Evolutionary conservation across 306 rosid species (phyloP), one percentile per base, ranked within the genome.

Genomic region (Cyamopsis tetragonoloba): DNA sequence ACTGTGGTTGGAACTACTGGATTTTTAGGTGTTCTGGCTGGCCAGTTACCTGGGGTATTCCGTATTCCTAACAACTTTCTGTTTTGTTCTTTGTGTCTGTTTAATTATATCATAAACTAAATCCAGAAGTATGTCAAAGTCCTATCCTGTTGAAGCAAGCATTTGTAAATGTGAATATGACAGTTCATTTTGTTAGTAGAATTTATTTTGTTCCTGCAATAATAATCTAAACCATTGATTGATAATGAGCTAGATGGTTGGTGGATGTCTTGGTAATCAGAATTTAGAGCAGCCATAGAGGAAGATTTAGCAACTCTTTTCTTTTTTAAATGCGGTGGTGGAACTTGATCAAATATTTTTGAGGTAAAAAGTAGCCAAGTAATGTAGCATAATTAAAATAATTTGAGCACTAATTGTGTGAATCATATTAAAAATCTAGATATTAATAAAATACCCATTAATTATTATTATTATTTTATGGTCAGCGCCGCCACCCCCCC

Each of bases 11-110:
- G 98, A 34, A 81, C 91, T 49, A 84, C 97, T 4, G 91, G 98
- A 67, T 86, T 89, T 82, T 79, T 89, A 22, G 98, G 68, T 54
- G 67, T 88, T 83, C 79, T 93, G 61, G 88, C 97, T 39, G 96
- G 96, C 61, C 98, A 89, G 74, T 95, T 89, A 84, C 97, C 98
- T 42, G 97, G 98, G 98, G 97, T 93, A 89, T 69, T 31, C 51
- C 39, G 97, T 93, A 89, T 69, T 31, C 51, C 39, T 51, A 26
- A 4, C 65, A 65, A 49, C 32, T 62, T 58, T 61, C 60, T 50
- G 8, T 55, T 68, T 75, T 70, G 22, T 38, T 77, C 7, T 48
- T 43, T 77, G 54, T 71, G 62, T 56, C 51, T 42, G 41, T 67
- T 38, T 47, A 15, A 54, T 39, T 14, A 54, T 59, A 15, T 35